Evolutionary conservation across 2,329 filamentous ascomycete genomes (phyloP).

Genomic region (Calonectria montana): DNA sequence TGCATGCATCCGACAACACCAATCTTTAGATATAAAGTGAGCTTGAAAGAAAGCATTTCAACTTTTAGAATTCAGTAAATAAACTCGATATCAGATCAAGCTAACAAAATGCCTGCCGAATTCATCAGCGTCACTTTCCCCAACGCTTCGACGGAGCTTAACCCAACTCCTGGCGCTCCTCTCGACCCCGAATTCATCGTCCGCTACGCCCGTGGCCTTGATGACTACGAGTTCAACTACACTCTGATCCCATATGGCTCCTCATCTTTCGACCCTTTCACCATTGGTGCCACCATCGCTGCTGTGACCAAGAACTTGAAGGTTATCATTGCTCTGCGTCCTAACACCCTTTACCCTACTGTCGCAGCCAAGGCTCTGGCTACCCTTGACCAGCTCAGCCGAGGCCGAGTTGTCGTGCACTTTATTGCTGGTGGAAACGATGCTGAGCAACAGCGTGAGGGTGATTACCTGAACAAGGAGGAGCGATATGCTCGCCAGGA

Average conservation of each 20-base stretch:
- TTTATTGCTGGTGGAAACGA: slow-evolving; percentile 73
- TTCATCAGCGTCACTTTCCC: slow-evolving; percentile 70
- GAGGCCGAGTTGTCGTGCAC: slow-evolving; percentile 69
- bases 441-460: slow-evolving; percentile 68
- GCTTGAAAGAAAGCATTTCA: neutral
- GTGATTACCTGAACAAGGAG: slow-evolving; percentile 68
- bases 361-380: slow-evolving; percentile 71
- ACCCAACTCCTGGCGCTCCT: slow-evolving; percentile 61
- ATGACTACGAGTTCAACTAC: slow-evolving; percentile 72
- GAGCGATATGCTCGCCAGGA: slow-evolving; percentile 68
- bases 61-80: neutral
- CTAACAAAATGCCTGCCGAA: slow-evolving; percentile 54
- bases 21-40: slow-evolving; percentile 24
- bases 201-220: slow-evolving; percentile 67
- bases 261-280: slow-evolving; percentile 57
- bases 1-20: slow-evolving; percentile 1
- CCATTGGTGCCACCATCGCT: slow-evolving; percentile 68
- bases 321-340: slow-evolving; percentile 70
- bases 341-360: slow-evolving; percentile 69
- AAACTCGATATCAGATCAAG: neutral
- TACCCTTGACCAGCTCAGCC: slow-evolving; percentile 69
- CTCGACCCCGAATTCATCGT: slow-evolving; percentile 67
- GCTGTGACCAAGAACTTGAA: slow-evolving; percentile 69
- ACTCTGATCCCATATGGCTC: slow-evolving; percentile 71
- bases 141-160: slow-evolving; percentile 66